phyloP scores from a whole-genome alignment of 257 asterid species.

The Solanum commersonii region DNA sequence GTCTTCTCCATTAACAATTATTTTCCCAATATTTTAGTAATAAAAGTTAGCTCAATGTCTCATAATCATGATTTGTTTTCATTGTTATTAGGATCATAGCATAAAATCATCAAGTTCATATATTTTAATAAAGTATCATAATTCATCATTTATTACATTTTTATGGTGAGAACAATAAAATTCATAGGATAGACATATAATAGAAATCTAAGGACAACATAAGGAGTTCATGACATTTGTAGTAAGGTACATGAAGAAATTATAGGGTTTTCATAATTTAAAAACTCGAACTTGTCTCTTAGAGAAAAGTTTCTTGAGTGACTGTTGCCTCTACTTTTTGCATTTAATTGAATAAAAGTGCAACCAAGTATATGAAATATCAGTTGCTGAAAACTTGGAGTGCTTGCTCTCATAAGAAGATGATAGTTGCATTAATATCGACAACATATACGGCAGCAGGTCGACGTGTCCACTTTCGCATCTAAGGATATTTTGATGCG shows the following conservation, averaged over 20 bases:
- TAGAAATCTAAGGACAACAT: not conserved
- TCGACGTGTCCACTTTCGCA: too few species aligned
- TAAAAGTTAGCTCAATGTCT: not conserved
- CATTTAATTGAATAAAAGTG: not conserved
- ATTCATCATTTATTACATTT: not conserved
- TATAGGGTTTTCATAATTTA: not conserved
- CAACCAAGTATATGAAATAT: constrained; percentile 32
- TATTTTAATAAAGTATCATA: not conserved
- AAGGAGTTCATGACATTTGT: not conserved
- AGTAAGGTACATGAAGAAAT: not conserved
- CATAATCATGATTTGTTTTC: not conserved
- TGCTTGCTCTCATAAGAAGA: constrained; percentile 68
- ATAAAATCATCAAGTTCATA: not conserved
- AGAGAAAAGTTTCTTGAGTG: not conserved
- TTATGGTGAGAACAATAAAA: not conserved
- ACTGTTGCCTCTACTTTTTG: not conserved
- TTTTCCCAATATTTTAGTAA: not conserved
- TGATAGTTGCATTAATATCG: constrained; percentile 51
- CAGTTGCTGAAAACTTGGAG: constrained; percentile 52
- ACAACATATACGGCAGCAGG: constrained; percentile 26
- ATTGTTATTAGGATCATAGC: not conserved
- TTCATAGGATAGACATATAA: not conserved
- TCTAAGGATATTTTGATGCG: too few species aligned
- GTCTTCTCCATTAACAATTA: not conserved
- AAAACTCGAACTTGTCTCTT: not conserved